Evolutionary conservation across 1,284 basidiomycete genomes (phyloP).

Genomic region (Malassezia equina): DNA sequence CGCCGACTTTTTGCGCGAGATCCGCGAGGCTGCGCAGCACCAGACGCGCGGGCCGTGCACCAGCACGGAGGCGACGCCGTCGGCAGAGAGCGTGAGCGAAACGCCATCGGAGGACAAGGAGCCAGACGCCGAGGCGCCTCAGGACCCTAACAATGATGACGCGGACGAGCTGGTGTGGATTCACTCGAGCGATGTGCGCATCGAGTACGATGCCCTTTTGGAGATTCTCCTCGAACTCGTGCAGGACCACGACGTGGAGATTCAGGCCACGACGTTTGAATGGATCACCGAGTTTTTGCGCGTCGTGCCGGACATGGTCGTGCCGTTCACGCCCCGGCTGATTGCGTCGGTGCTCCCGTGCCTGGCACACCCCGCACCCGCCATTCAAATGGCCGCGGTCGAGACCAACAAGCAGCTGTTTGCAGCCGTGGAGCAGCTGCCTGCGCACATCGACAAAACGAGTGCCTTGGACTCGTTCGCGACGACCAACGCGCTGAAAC

Average conservation of each 20-base stretch:
- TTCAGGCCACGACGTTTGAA: slow-evolving; percentile 54
- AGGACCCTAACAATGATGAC: slow-evolving; percentile 22
- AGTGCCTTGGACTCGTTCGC: slow-evolving; percentile 72
- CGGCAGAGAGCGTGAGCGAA: background rate
- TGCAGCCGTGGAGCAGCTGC: slow-evolving; percentile 69
- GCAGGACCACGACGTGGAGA: slow-evolving; percentile 57
- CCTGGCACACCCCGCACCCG: slow-evolving; percentile 76
- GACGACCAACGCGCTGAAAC: slow-evolving; percentile 80
- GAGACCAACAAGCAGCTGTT: slow-evolving; percentile 77
- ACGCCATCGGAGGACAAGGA: background rate
- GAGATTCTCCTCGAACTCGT: slow-evolving; percentile 78
- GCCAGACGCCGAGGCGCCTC: background rate
- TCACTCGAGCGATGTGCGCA: slow-evolving; percentile 80
- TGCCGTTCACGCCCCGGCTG: slow-evolving; percentile 85
- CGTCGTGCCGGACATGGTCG: slow-evolving; percentile 79
- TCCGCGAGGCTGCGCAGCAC: slow-evolving; percentile 35
- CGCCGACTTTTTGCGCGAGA: slow-evolving; percentile 84
- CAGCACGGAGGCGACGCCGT: slow-evolving; percentile 53
- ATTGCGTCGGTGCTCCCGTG: slow-evolving; percentile 86
- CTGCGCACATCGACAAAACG: slow-evolving; percentile 48
- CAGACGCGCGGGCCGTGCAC: slow-evolving; percentile 44
- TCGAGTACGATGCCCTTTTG: slow-evolving; percentile 83
- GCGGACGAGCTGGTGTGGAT: slow-evolving; percentile 58
- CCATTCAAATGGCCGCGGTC: slow-evolving; percentile 76
- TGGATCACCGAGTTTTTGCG: slow-evolving; percentile 87